These are phyloP conservation scores for Lyophyllum shimeji DNA, from an alignment of 768 basidiomycete genomes.

Conservation along the genomic window DNA sequence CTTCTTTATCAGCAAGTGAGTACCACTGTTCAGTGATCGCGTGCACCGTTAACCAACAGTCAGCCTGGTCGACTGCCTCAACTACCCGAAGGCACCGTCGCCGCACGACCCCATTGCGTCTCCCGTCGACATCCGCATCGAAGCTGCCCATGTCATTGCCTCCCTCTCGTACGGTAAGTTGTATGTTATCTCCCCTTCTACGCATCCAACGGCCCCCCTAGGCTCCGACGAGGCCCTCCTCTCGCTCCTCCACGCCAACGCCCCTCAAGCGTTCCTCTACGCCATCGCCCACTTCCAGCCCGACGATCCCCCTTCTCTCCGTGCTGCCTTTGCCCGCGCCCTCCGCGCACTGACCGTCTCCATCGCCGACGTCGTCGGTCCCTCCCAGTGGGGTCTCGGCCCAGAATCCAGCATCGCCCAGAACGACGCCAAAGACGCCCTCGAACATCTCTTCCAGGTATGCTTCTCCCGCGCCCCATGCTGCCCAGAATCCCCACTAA, in stretches of 20 bases:
- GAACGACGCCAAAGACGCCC: constrained; percentile 52
- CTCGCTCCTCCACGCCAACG: constrained; percentile 55
- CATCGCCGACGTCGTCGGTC: constrained; percentile 67
- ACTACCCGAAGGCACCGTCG: constrained; percentile 28
- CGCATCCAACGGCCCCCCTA: constrained; percentile 17
- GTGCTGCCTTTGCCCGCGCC: constrained; percentile 61
- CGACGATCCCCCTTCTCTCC: constrained; percentile 37
- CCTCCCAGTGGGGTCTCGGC: constrained; percentile 64
- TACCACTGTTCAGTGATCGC: constrained; percentile 43
- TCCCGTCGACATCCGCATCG: constrained; percentile 57
- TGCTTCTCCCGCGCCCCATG: constrained; percentile 7
- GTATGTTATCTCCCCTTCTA: neutral
- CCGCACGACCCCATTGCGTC: constrained; percentile 15
- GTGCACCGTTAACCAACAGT: neutral
- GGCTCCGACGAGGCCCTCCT: constrained; percentile 63
- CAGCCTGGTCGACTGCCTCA: constrained; percentile 65
- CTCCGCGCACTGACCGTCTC: constrained; percentile 58
- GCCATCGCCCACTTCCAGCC: constrained; percentile 53
- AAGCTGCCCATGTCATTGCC: constrained; percentile 73
- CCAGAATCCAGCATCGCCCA: constrained; percentile 42
- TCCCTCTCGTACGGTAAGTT: constrained; percentile 66
- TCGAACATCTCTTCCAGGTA: constrained; percentile 64
- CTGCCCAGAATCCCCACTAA: neutral
- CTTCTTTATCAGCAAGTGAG: constrained; percentile 54
- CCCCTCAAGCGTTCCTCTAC: constrained; percentile 59